Evolutionary conservation across 352 stramenopile species (phyloP).

Genomic region (Plasmopara halstedii): DNA sequence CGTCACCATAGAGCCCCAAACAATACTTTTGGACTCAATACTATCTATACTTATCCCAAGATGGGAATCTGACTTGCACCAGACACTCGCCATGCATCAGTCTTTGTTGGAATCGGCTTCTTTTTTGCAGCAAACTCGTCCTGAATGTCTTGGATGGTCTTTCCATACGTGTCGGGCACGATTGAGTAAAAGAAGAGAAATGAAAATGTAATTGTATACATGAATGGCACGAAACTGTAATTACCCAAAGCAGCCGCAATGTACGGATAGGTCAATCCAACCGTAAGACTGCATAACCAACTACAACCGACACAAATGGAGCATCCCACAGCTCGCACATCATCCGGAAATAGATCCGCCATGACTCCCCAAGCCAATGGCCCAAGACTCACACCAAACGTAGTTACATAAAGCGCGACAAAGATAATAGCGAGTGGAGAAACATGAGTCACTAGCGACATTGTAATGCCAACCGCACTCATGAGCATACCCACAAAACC

Average conservation of each 20-base stretch:
- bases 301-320: neutral
- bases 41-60: no score
- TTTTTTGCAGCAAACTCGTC: no score
- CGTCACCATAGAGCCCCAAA: no score
- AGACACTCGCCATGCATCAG: no score
- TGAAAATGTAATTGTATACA: neutral
- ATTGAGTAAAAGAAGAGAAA: neutral
- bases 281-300: neutral
- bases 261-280: neutral
- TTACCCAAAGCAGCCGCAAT: neutral
- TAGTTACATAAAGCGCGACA: neutral
- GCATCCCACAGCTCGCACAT: neutral
- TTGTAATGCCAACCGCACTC: constrained; percentile 1
- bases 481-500: constrained; percentile 43
- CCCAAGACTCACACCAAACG: neutral
- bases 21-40: no score
- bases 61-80: no score
- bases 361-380: neutral
- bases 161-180: neutral
- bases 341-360: neutral
- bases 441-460: neutral
- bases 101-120: no score
- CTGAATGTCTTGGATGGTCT: neutral
- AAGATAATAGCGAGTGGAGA: neutral
- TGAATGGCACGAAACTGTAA: neutral